Conservation (phyloP, 148 eudicot genomes). For the Rhododendron williamsianum region DNA sequence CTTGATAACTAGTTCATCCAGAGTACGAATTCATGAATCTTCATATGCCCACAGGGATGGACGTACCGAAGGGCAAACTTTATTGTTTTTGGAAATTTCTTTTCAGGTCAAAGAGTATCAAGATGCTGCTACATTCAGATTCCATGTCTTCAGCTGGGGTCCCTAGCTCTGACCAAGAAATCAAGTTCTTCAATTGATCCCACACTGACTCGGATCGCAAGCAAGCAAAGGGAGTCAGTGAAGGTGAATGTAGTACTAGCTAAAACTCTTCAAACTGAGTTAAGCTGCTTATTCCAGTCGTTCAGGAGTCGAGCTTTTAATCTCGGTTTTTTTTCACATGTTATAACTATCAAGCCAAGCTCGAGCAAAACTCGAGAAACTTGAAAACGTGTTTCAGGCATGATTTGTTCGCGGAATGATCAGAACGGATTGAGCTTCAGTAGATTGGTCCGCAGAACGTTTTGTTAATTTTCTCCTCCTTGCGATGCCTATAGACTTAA, state of each 20-base stretch:
- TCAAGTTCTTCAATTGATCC: neutral
- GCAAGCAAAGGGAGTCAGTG: slow-evolving; percentile 10
- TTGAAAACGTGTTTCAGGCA: neutral
- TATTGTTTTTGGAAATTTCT: neutral
- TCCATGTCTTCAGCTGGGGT: neutral
- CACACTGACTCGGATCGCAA: neutral
- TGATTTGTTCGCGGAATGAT: neutral
- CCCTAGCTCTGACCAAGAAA: neutral
- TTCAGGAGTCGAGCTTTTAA: neutral
- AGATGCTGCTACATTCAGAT: neutral
- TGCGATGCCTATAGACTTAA: neutral
- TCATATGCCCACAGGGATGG: neutral
- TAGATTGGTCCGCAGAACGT: neutral
- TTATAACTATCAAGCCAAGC: neutral
- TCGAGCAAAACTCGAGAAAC: neutral
- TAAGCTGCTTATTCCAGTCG: neutral
- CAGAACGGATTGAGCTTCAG: neutral
- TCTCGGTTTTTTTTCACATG: neutral
- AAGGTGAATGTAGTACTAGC: slow-evolving; percentile 15
- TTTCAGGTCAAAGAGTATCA: slow-evolving; percentile 9
- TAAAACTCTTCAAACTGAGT: neutral
- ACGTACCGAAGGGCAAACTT: neutral
- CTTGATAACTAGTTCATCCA: neutral
- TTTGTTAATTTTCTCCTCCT: too few species aligned
- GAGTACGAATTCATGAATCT: neutral